Evolutionary conservation across 2,329 filamentous ascomycete genomes (phyloP), one percentile per base, ranked within the genome.

Genomic region (Fusarium mexicanum): DNA sequence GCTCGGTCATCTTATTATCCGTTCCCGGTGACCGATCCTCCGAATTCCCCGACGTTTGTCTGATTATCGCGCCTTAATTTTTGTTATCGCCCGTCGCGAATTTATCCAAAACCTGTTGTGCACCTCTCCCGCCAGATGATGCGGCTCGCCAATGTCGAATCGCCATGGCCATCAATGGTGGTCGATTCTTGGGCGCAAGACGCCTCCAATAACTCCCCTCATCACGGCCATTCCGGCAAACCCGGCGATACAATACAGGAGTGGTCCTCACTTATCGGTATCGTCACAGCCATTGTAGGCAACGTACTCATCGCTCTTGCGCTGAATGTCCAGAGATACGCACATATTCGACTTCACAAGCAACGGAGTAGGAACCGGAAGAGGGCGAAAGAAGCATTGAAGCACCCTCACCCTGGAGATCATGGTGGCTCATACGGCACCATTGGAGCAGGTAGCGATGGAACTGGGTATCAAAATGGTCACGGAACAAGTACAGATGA

Each of bases 191-290:
- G 69, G 76, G 58, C 67, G 60, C 69, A 54, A 58, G 71, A 43
- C 29, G 47, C 66, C 57, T 61, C 66, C 24, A 68, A 63, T 38
- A 51, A 74, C 44, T 53, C 66, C n/a, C 69, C 73, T 33, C 64
- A 75, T 65, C 69, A 65, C 26, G 70, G 64, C 20, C 58, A 71
- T 29, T 70, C 77, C 40, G 79, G 78, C 61, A 80, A 84, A 41
- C 81, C 83, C 38, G 85, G 85, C 53, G 85, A 88, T 61, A 85
- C 87, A 14, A 82, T 91, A 31, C 87, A 89, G 74, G 86, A 91
- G 81, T 98, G 96, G 95, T 97, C 95, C 53, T 97, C 95, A 33
- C 86, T 98, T 61, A 98, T 99, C 80, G 96, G 96, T 77, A 98
- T 99, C 79, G 84, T 96, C 61, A 97, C 95, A 6, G 95, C 96